phyloP scores from a whole-genome alignment of 2,329 filamentous ascomycete species.

The Penicillium brasilianum region DNA sequence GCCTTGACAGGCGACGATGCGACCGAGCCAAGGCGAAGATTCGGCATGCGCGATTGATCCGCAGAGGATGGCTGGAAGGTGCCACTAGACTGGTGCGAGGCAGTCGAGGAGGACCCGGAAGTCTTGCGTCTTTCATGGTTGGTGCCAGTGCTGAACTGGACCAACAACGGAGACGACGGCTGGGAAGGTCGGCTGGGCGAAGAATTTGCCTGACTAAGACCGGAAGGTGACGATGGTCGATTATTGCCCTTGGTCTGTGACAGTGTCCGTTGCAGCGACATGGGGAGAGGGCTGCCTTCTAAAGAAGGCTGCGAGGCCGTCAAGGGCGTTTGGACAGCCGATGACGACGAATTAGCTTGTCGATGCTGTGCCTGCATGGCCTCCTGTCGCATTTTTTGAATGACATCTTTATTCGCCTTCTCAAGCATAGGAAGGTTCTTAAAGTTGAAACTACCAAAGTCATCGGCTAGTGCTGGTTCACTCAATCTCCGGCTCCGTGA shows the following conservation, averaged over 20 bases:
- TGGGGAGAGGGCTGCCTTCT: conserved; percentile 84
- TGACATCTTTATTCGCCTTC: conserved; percentile 98
- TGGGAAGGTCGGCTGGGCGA: conserved; percentile 87
- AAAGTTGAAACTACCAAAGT: conserved; percentile 95
- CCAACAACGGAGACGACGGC: conserved; percentile 86
- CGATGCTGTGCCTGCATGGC: conserved; percentile 74
- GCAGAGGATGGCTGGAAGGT: conserved; percentile 73
- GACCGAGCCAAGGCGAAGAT: conserved; percentile 56
- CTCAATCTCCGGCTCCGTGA: conserved; percentile 84
- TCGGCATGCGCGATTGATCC: conserved; percentile 69
- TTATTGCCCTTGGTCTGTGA: conserved; percentile 80
- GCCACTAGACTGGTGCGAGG: conserved; percentile 76
- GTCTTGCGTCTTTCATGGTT: conserved; percentile 86
- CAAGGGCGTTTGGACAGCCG: conserved; percentile 27
- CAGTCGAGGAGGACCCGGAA: conserved; percentile 82
- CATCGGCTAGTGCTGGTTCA: conserved; percentile 85
- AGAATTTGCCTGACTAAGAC: conserved; percentile 76
- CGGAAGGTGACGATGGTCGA: conserved; percentile 84
- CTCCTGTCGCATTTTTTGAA: conserved; percentile 92
- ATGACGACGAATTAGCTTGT: conserved; percentile 38
- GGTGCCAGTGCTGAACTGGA: conserved; percentile 89
- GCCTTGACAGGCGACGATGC: conserved; percentile 61
- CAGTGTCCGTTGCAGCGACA: conserved; percentile 78
- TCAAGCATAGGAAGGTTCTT: conserved; percentile 96
- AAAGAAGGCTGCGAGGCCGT: conserved; percentile 59